These are phyloP conservation scores for Liriodendron chinense DNA, from an alignment of 164 flowering plant genomes.

Conservation along the genomic window DNA sequence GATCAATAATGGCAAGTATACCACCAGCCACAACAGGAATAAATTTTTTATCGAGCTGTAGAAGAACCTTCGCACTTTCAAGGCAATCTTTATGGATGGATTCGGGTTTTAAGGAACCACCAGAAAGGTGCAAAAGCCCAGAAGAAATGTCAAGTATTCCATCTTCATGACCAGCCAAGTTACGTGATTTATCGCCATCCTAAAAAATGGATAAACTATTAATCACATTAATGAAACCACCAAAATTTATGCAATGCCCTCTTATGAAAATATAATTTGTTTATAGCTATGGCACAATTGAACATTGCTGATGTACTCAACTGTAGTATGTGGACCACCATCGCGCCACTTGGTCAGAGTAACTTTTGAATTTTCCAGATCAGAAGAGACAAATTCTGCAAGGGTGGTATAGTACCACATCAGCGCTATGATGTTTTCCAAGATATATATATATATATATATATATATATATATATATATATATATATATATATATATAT, in stretches of 20 bases:
- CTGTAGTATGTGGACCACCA: conserved; percentile 26
- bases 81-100: conserved; percentile 62
- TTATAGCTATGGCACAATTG: background rate
- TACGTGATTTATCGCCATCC: conserved; percentile 27
- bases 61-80: conserved; percentile 69
- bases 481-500: too few relatives aligned
- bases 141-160: conserved; percentile 70
- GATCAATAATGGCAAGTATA: conserved; percentile 78
- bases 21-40: conserved; percentile 75
- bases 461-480: too few relatives aligned
- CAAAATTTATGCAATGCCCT: background rate
- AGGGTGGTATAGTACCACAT: conserved; percentile 3
- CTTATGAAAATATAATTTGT: background rate
- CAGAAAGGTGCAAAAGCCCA: conserved; percentile 63
- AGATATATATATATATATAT: too few relatives aligned
- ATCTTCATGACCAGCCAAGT: conserved; percentile 23
- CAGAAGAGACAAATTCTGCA: conserved; percentile 32
- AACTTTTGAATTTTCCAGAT: conserved; percentile 23
- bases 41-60: conserved; percentile 83
- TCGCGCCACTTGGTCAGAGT: conserved; percentile 55
- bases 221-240: background rate
- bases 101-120: conserved; percentile 70
- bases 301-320: conserved; percentile 26
- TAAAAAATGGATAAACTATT: conserved; percentile 19
- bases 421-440: background rate